A percentile compares a stretch with the other conserved stretches of the same genome.
These are phyloP conservation scores for Stachybotrys chartarum DNA, from an alignment of 2,329 filamentous ascomycete genomes.

Conservation along the genomic window DNA sequence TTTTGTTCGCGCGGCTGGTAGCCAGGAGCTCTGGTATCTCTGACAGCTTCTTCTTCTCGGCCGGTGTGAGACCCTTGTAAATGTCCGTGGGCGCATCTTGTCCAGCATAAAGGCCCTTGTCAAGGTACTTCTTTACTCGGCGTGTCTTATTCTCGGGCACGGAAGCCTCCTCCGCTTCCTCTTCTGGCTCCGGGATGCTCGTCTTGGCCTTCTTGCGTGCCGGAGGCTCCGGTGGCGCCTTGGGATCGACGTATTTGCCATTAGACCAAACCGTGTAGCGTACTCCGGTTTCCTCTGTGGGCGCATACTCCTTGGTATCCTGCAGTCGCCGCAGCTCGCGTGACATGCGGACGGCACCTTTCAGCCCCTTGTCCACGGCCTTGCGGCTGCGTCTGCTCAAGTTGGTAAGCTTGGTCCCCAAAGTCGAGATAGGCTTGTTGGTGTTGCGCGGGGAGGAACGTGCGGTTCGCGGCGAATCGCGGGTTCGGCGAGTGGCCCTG, in stretches of 20 bases:
- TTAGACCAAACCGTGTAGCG: constrained; percentile 57
- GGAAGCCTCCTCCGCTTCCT: constrained; percentile 27
- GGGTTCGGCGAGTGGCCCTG: constrained; percentile 22
- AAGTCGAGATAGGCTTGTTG: constrained; percentile 34
- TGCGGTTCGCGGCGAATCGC: constrained; percentile 21
- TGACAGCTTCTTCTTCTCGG: constrained; percentile 45
- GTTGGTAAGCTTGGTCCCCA: constrained; percentile 41
- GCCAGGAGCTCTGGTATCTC: constrained; percentile 38
- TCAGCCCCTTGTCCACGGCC: constrained; percentile 33
- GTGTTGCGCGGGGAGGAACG: constrained; percentile 36
- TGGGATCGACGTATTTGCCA: constrained; percentile 50
- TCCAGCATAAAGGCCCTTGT: constrained; percentile 80
- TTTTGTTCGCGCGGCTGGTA: constrained; percentile 42
- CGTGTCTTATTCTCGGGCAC: constrained; percentile 30
- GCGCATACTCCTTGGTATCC: constrained; percentile 55
- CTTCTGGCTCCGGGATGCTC: constrained; percentile 14
- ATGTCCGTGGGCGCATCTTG: constrained; percentile 53
- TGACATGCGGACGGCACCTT: constrained; percentile 34
- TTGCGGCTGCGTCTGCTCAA: constrained; percentile 56
- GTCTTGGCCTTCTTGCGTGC: constrained; percentile 26
- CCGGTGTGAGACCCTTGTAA: constrained; percentile 37
- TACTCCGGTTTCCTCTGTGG: constrained; percentile 51
- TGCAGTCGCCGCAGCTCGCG: constrained; percentile 54
- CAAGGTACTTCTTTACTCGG: constrained; percentile 67
- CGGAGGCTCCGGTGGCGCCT: constrained; percentile 29